Conservation (phyloP, 345 rosid species). For the Pistacia integerrima region DNA sequence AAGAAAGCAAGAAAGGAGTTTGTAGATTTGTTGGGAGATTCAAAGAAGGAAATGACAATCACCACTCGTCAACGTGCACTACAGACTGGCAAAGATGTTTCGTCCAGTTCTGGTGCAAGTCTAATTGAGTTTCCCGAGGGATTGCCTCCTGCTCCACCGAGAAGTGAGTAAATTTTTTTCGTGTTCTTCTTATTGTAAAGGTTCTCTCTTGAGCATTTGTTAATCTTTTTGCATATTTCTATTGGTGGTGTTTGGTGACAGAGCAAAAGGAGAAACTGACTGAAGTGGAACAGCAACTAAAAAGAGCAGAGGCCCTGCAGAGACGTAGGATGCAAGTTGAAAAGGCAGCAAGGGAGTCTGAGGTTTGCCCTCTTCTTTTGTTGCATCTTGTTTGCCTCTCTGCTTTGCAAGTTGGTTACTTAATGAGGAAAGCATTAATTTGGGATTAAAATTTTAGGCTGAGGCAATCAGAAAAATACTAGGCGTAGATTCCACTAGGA, state of each 20-base stretch:
- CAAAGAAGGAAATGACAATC: slow-evolving; percentile 48
- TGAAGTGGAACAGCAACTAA: slow-evolving; percentile 57
- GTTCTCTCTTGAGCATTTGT: background rate
- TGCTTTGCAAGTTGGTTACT: background rate
- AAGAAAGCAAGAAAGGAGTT: slow-evolving; percentile 47
- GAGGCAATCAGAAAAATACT: slow-evolving; percentile 65
- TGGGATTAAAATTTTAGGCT: slow-evolving; percentile 37
- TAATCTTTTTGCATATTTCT: background rate
- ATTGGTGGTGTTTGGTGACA: slow-evolving; percentile 14
- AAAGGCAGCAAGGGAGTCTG: slow-evolving; percentile 61
- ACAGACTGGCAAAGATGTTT: slow-evolving; percentile 50
- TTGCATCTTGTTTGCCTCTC: background rate
- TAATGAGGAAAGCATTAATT: slow-evolving; percentile 6
- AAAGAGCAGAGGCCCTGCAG: slow-evolving; percentile 60
- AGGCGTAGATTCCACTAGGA: slow-evolving; percentile 60
- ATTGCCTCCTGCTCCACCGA: slow-evolving; percentile 58
- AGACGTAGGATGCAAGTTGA: slow-evolving; percentile 57
- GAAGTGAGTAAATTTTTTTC: slow-evolving; percentile 37
- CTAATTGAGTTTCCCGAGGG: slow-evolving; percentile 57
- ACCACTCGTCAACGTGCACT: slow-evolving; percentile 58
- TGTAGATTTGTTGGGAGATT: slow-evolving; percentile 37
- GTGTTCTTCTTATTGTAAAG: background rate
- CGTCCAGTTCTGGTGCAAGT: slow-evolving; percentile 23
- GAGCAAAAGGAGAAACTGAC: slow-evolving; percentile 60
- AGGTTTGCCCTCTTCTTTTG: slow-evolving; percentile 33